Evolutionary conservation across 768 basidiomycete genomes (phyloP), one percentile per base, ranked within the genome.

Genomic region (Coprinopsis cinerea): DNA sequence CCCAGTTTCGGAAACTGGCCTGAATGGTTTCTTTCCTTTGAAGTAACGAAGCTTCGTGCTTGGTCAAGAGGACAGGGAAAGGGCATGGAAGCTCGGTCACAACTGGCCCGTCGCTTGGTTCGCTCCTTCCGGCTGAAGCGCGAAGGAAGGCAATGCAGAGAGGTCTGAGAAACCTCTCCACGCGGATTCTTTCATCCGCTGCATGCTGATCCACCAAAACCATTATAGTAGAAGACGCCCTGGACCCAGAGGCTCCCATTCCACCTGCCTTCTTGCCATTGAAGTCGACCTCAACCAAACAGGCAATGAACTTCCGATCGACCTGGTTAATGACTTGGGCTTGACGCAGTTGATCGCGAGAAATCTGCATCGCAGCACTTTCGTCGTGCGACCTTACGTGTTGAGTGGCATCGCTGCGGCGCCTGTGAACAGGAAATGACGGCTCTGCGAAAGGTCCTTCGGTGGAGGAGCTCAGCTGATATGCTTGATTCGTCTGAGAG

Each of bases 131-230:
- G 48, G 60, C 59, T 55, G 70, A 65, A 40, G 66, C 69, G 48
- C 73, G 61, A 53, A 83, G 74, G 63, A 79, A 92, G 13, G 82
- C 83, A 41, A 73, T 62, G 66, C 90, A 92, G n/a, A 92, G 61
- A 41, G 81, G 79, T 54, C 73, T 75, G 57, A 95, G 73, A 63
- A 90, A 87, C 23, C 70, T 67, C 67, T 99, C 96, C 51, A 98
- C 90, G 18, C 94, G 82, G 39, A 97, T 71, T 18, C 96, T 83
- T 66, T 99, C 96, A 61, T 96, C 92, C n/a, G 94, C 95, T 11
- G 96, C 96, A 63, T 99, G 96, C 64, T 99, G 96, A 69, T 99
- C 96, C 41, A 99, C 75, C 45, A 98, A 74, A 26, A 95, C 72
- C 25, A 98, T 75, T 7, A 45, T 5, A 17, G 27, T 25, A 24